Evolutionary conservation across 768 basidiomycete species (phyloP).

Genomic region (Rubroboletus satanas): DNA sequence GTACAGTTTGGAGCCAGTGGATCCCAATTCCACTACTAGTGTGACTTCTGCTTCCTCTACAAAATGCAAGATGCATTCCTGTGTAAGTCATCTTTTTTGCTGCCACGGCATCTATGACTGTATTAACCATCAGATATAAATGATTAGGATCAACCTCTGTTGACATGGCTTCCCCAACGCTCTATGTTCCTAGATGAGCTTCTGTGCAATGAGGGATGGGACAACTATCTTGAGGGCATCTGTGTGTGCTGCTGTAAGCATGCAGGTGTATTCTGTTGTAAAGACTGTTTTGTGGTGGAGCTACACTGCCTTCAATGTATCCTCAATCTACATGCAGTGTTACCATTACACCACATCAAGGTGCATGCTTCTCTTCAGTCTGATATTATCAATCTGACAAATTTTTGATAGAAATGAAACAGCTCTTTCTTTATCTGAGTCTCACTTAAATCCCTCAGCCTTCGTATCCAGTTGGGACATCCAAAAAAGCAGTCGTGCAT

Average conservation of each 20-base stretch:
- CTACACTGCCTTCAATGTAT: conserved; percentile 9
- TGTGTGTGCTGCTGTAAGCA: neutral
- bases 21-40: too few species aligned
- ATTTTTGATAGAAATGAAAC: conserved; percentile 12
- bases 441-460: conserved; percentile 20
- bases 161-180: neutral
- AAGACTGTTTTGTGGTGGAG: conserved; percentile 6
- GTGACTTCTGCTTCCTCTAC: too few species aligned
- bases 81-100: neutral
- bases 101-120: too few species aligned
- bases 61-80: neutral
- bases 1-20: too few species aligned
- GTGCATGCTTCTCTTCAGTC: neutral
- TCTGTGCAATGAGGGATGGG: conserved; percentile 10
- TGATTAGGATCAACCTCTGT: conserved; percentile 8
- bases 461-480: conserved; percentile 26
- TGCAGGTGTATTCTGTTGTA: conserved; percentile 3
- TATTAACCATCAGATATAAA: too few species aligned
- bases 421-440: conserved; percentile 11
- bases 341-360: conserved; percentile 17
- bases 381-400: neutral
- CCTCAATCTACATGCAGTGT: conserved; percentile 2
- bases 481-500: conserved; percentile 10
- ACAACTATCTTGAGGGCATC: neutral
- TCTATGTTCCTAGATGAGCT: conserved; percentile 14